Percentiles rank a stretch among this genome's conserved stretches.
Conservation (phyloP, 305 asterid genomes). For the Rubia tinctorum region DNA sequence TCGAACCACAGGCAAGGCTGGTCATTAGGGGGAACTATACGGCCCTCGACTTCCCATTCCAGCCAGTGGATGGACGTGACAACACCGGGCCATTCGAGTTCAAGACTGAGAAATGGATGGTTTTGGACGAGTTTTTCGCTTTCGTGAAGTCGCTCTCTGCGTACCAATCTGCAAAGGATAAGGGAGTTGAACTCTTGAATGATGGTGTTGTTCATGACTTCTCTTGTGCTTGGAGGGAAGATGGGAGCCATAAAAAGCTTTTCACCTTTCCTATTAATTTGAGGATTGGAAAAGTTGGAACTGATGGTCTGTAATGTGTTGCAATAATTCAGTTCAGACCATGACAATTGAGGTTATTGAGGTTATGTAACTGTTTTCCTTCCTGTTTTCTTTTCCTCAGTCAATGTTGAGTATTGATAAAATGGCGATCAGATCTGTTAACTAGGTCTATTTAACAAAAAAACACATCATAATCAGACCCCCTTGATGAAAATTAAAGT, state of each 20-base stretch:
- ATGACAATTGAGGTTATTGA: too few relatives aligned
- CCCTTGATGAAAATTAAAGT: neutral
- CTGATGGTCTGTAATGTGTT: neutral
- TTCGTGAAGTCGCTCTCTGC: constrained; percentile 27
- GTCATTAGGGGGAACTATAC: constrained; percentile 20
- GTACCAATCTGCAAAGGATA: constrained; percentile 30
- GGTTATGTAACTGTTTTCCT: too few relatives aligned
- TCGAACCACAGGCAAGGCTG: constrained; percentile 5
- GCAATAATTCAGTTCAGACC: too few relatives aligned
- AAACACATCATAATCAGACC: neutral
- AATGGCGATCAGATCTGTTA: too few relatives aligned
- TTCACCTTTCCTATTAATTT: constrained; percentile 24
- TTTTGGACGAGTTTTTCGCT: constrained; percentile 22
- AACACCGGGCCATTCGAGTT: constrained; percentile 32
- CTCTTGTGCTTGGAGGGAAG: constrained; percentile 29
- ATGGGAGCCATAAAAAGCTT: constrained; percentile 19
- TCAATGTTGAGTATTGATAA: too few relatives aligned
- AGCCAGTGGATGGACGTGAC: constrained; percentile 29
- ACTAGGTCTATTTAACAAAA: neutral
- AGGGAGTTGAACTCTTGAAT: constrained; percentile 27
- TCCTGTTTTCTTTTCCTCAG: too few relatives aligned
- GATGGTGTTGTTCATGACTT: constrained; percentile 25
- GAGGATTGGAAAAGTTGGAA: constrained; percentile 34
- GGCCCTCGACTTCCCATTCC: constrained; percentile 31
- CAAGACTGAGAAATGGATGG: constrained; percentile 23